Base-by-base conservation (phyloP, 257 asterid genomes). In the Forsythia suspensa region DNA sequence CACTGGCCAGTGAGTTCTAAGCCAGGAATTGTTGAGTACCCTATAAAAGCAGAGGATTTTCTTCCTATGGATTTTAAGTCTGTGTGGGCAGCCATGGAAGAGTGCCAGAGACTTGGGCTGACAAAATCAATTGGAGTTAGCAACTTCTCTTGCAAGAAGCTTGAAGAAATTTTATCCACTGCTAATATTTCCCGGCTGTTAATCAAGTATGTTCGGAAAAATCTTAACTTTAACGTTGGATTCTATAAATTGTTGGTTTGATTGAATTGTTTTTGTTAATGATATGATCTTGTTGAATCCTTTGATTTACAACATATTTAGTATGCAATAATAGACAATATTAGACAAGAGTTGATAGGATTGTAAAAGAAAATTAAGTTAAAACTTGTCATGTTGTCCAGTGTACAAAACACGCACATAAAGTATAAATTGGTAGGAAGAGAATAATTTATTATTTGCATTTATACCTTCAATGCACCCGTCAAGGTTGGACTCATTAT, bases 161-260 rank as follows among this genome's bases (percentile, higher is more conserved):
- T 87, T 34, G 11, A 73, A 8, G 74, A 82, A 39, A 38, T 87
- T 42, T 80, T 87, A 12, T 37, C 82, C 4, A 48, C 40, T 29
- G 89, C 90, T 4, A 82, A 69, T n/a, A 88, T 89, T 55, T 92
- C 80, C 98, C 97, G 10, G 90, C 90, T 20, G 92, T 93, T 29
- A 88, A 91, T 76, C 94, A 90, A 78, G 97, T 91, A 74, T 77
- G 84, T 70, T 29, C 24, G 48, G 5, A 48, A 0, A 67, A 72
- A 24, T 20, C 46, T 21, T 37, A 51, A 13, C 6, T 29, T 44
- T 41, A 1, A 18, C 2, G 24, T 7, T 57, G 7, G 15, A 13
- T 52, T 52, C 63, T 52, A 3, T 15, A 52, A 16, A 52, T 52
- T 52, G 20, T 52, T 52, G 63, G 7, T 3, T 51, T 52, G 24